phyloP scores from a whole-genome alignment of 306 rosid genomes.

The Vigna hirtella region DNA sequence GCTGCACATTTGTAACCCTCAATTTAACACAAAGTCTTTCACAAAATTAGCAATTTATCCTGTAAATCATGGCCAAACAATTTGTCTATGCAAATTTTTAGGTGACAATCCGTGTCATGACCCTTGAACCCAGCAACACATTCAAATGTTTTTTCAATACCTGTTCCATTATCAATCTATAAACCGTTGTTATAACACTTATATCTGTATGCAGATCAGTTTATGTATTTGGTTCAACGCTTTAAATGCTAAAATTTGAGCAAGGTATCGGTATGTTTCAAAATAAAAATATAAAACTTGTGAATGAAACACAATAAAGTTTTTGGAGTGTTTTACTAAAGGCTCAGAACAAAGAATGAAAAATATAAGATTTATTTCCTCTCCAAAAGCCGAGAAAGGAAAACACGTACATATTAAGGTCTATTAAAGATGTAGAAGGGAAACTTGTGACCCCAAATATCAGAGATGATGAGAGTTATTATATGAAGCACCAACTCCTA shows the following conservation, averaged over 20 bases:
- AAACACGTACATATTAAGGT: neutral
- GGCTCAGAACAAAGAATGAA: neutral
- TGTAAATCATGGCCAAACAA: neutral
- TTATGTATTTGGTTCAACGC: neutral
- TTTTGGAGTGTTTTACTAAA: neutral
- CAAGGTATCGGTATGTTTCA: neutral
- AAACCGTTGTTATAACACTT: neutral
- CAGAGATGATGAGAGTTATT: too few relatives aligned
- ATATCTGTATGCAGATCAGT: neutral
- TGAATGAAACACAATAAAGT: neutral
- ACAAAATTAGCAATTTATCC: neutral
- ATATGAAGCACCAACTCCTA: too few relatives aligned
- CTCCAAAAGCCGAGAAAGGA: neutral
- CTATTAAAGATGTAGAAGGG: neutral
- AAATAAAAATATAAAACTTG: neutral
- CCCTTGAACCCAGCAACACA: too few relatives aligned
- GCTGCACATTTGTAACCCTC: neutral
- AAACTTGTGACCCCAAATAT: neutral
- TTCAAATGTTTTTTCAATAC: neutral
- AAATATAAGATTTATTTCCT: neutral
- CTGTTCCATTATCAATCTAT: neutral
- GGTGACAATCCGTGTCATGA: neutral
- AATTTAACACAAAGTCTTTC: neutral
- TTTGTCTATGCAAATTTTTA: neutral
- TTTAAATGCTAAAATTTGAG: neutral